Evolutionary conservation across 2,329 filamentous ascomycete species (phyloP), one percentile per base, ranked within the genome.

Genomic region (Aspergillus amoenus): DNA sequence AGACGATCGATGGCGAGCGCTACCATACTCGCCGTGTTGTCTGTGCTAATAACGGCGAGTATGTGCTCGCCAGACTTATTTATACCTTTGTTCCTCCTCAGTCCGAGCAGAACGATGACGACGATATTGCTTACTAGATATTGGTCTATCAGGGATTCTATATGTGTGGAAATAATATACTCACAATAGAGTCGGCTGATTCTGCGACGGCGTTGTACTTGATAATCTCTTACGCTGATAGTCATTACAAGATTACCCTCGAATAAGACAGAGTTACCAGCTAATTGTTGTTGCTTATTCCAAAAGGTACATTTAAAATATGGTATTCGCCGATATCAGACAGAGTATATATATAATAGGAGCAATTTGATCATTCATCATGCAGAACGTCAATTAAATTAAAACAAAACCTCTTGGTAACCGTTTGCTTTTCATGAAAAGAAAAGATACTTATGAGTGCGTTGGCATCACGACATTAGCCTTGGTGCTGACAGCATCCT

Each of bases 401-500:
- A 24, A 40, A 21, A 22, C 8, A 34, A 34, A 39, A 3, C 27
- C 24, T 30, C 27, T 30, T 30, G 8, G 27, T 30, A 30, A 30
- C 27, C 27, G 9, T 9, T 41, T 21, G 12, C 12, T 17, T 32
- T 34, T 39, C 9, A 30, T 4, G 4, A 11, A 30, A 30, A 30
- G 9, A 30, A 30, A 30, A 30, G 2, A 27, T 18, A 8, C 6
- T 45, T 45, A 72, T n/a, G 67, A 74, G 47, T 88, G 84, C 34
- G 84, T 88, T 18, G 93, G 93, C 93, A 97, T 97, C 61, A 90
- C 84, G 11, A 95, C 91, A 68, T 88, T 86, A 15, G 93, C 93
- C 83, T 93, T 93, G 64, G 87, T 89, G 55, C 86, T 88, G 48
- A 94, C 84, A 1, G 91, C 93, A 78, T 97, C 93, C 69, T 93